Evolutionary conservation across 257 asterid genomes (phyloP), one percentile per base, ranked within the genome.

Genomic region (Eucommia ulmoides): DNA sequence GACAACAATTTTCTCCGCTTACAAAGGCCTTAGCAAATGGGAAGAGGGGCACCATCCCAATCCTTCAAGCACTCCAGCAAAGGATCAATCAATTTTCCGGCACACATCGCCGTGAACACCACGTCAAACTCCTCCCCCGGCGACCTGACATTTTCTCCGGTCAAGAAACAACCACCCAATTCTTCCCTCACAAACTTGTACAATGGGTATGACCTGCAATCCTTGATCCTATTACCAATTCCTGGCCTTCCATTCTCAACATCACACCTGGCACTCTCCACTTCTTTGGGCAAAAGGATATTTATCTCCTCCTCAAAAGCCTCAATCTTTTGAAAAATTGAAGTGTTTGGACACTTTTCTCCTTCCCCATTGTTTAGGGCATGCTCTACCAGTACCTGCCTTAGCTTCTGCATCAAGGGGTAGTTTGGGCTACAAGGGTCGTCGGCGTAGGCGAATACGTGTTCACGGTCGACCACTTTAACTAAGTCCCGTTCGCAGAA

Each of bases 11-110:
- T n/a, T n/a, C n/a, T n/a, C n/a, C n/a, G n/a, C n/a, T n/a, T n/a
- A n/a, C n/a, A 38, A 5, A 5, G 15, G 5, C 3, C 3, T 23
- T 63, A 63, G 17, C 58, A 51, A 7, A 72, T 59, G 5, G 78
- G 71, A 41, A 67, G 71, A 18, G 78, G 78, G 23, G 71, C 69
- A 47, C 78, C 74, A 72, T 67, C 57, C 78, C 78, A 72, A 15
- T 56, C 74, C 66, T 63, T 60, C 54, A 72, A 55, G 41, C 78
- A 67, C 7, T 72, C 71, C 60, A 67, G 22, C 78, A 72, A 64
- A n/a, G 78, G 78, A 72, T 72, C 78, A 48, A 72, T 67, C 51
- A 67, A 35, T 17, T 48, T 66, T 52, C 78, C 78, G 17, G 59
- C 74, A 54, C 74, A 63, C 10, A 72, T 67, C 1, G 78, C 78